Evolutionary conservation across 768 basidiomycete genomes (phyloP), one percentile per base, ranked within the genome.

Genomic region (Lactifluus echinatus): DNA sequence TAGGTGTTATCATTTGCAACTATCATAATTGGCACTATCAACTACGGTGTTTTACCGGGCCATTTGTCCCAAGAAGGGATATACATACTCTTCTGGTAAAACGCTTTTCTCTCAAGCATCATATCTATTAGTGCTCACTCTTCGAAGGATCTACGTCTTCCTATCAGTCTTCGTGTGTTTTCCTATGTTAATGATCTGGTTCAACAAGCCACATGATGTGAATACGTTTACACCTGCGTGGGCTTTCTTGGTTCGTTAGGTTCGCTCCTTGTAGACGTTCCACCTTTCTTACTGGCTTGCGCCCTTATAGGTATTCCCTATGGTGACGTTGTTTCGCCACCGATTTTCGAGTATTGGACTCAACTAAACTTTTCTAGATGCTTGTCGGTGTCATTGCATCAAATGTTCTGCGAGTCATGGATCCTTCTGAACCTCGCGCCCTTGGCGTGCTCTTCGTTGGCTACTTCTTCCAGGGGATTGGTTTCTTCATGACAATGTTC

Each of bases 1-100:
- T 42, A 76, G 75, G 75, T 76, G 7, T 67, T 78, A n/a, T 77
- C 76, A 3, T 77, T 78, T 57, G 77, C 77, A 8, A 77, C 76
- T 4, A 75, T 78, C 46, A 67, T 78, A 53, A 76, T 79, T 50
- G 76, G 77, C 8, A 74, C 73, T 0, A 74, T 79, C 59, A 75
- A 77, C 57, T 77, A 77, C 50, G 72, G 69, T 29, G 69, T 75
- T n/a, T 73, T 74, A 0, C 53, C 67, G 8, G 71, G 73, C 1
- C 71, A 71, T 57, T 63, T 73, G 21, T 66, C 64, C 43, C 66
- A 70, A 7, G 63, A 66, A 11, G 68, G 71, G 49, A 70, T 76
- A 29, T 77, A 77, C 60, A 69, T 50, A 33, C 66, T 78, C 23
- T 78, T 76, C 64, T 78, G 77, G 77, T 76, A 56, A 44, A 12